A percentile compares a stretch with the other conserved stretches of the same genome.
These are phyloP conservation scores for Cyberlindnera maclurae DNA, from an alignment of 805 yeast species.

Conservation along the genomic window DNA sequence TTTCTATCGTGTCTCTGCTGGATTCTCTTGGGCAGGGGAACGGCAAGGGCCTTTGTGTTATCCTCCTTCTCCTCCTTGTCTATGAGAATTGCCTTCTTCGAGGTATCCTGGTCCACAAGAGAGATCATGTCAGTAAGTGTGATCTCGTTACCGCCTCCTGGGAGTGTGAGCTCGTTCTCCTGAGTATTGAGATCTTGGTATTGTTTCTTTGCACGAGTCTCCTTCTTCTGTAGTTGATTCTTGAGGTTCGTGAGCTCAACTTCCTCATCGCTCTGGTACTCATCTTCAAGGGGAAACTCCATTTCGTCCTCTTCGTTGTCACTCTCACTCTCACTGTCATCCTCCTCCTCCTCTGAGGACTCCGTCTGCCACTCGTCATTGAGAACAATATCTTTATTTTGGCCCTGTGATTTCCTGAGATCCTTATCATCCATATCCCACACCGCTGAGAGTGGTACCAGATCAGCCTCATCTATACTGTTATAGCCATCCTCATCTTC, in stretches of 20 bases:
- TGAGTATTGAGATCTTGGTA: conserved; percentile 45
- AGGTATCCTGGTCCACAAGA: conserved; percentile 44
- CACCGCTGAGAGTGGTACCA: conserved; percentile 74
- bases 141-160: conserved; percentile 51
- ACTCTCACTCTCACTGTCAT: conserved; percentile 18
- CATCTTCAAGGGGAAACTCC: conserved; percentile 38
- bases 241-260: conserved; percentile 46
- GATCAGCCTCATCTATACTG: conserved; percentile 69
- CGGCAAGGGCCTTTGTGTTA: conserved; percentile 46
- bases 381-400: conserved; percentile 17
- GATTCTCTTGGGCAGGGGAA: conserved; percentile 81
- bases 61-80: conserved; percentile 28
- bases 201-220: conserved; percentile 36
- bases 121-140: conserved; percentile 72
- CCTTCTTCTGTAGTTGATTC: conserved; percentile 30
- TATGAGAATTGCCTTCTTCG: conserved; percentile 44
- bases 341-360: conserved; percentile 19
- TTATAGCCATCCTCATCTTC: conserved; percentile 57
- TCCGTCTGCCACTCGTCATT: conserved; percentile 15
- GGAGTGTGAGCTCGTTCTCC: conserved; percentile 67
- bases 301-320: conserved; percentile 27
- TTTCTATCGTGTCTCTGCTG: conserved; percentile 79
- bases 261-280: conserved; percentile 39
- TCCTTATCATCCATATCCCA: conserved; percentile 78
- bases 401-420: conserved; percentile 22